Conservation (phyloP, 495 filamentous ascomycete species). For the Podospora comata region DNA sequence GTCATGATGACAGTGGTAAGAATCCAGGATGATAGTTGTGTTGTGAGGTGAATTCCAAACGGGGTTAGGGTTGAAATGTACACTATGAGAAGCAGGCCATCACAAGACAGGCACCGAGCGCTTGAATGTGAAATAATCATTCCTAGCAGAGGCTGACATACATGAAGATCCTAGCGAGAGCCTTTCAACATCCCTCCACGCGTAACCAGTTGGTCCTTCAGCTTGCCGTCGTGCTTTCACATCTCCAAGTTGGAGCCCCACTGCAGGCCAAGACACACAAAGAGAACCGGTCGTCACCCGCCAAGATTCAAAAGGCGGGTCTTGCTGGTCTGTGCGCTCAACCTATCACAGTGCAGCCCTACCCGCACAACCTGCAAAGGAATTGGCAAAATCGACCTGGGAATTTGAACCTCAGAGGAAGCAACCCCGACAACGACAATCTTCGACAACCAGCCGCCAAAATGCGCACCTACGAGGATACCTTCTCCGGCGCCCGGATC, state of each 20-base stretch:
- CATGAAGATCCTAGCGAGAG: neutral
- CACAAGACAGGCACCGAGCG: too few relatives aligned
- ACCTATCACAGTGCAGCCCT: constrained; percentile 38
- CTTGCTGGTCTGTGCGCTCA: constrained; percentile 21
- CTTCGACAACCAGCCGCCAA: constrained; percentile 55
- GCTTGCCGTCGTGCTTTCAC: neutral
- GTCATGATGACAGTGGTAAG: neutral
- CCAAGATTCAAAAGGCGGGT: constrained; percentile 14
- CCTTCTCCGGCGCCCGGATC: constrained; percentile 96
- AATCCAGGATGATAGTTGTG: neutral
- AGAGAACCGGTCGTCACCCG: neutral
- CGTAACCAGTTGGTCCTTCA: neutral
- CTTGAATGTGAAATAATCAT: neutral
- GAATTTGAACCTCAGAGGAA: constrained; percentile 34
- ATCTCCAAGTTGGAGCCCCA: neutral
- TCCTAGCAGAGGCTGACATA: neutral
- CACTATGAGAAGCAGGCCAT: neutral
- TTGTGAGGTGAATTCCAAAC: neutral
- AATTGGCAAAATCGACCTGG: constrained; percentile 36
- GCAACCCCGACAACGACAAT: constrained; percentile 37
- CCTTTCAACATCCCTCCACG: neutral
- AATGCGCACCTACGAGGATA: constrained; percentile 98
- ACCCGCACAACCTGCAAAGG: constrained; percentile 40
- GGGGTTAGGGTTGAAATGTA: constrained; percentile 20
- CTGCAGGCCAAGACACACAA: neutral